phyloP scores from a whole-genome alignment of 177 flowering plant species.

The Vitis hybrid region DNA sequence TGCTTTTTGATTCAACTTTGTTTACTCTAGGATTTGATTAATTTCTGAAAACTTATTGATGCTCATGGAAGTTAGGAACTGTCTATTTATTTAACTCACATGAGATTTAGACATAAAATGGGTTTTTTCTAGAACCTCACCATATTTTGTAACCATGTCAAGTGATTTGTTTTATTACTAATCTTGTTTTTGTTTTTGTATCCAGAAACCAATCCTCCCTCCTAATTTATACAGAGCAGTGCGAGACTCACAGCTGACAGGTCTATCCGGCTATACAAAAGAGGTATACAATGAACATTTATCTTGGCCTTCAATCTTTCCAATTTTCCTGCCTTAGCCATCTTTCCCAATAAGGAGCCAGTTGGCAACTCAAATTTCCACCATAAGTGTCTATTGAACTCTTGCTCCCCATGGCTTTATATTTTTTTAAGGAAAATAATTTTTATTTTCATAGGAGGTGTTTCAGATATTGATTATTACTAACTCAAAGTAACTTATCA shows the following conservation, averaged over 20 bases:
- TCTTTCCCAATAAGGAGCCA: background rate
- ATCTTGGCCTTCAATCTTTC: background rate
- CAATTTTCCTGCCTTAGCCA: background rate
- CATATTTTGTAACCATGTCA: background rate
- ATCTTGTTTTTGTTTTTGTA: background rate
- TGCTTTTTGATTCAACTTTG: no score
- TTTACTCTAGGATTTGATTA: no score
- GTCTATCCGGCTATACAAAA: conserved; percentile 86
- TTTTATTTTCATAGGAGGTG: background rate
- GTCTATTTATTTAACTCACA: no score
- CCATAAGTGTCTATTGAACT: background rate
- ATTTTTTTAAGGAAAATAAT: background rate
- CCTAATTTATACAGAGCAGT: conserved; percentile 68
- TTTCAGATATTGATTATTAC: background rate
- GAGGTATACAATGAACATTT: conserved; percentile 45
- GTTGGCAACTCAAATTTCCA: background rate
- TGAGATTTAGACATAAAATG: no score
- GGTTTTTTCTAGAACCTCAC: no score
- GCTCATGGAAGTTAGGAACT: no score
- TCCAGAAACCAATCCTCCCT: conserved; percentile 88
- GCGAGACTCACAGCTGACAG: conserved; percentile 86
- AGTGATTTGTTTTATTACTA: background rate
- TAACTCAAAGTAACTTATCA: no score
- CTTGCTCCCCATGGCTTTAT: background rate
- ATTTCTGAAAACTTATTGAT: no score